These are phyloP conservation scores for Plicaturopsis crispa DNA, from an alignment of 768 basidiomycete genomes.

Conservation along the genomic window DNA sequence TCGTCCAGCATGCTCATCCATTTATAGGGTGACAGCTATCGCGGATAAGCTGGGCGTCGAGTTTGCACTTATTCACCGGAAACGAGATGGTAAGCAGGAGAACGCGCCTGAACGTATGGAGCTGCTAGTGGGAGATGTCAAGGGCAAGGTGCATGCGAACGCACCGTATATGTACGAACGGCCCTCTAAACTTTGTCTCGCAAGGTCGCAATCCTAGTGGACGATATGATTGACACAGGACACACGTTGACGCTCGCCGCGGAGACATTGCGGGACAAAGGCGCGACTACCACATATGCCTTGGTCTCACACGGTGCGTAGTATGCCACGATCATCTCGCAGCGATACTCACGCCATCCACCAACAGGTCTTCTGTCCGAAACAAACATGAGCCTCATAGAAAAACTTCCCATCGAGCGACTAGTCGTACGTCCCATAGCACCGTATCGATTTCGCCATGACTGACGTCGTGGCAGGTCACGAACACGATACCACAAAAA, in stretches of 20 bases:
- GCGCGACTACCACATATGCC: conserved; percentile 81
- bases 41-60: conserved; percentile 94
- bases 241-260: conserved; percentile 81
- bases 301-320: conserved; percentile 88
- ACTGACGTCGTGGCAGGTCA: conserved; percentile 46
- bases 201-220: conserved; percentile 88
- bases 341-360: too few species aligned
- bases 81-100: conserved; percentile 62
- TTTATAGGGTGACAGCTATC: conserved; percentile 76
- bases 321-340: too few species aligned
- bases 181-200: not conserved
- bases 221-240: conserved; percentile 98
- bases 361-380: conserved; percentile 73
- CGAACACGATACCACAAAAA: conserved; percentile 89
- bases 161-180: not conserved
- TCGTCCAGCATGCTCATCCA: conserved; percentile 5
- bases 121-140: conserved; percentile 90
- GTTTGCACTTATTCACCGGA: conserved; percentile 92
- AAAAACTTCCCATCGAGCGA: conserved; percentile 69
- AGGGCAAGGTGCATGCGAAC: conserved; percentile 57
- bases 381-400: conserved; percentile 57
- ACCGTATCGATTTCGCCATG: not conserved
- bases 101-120: conserved; percentile 80
- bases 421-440: conserved; percentile 62
- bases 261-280: conserved; percentile 80